These are phyloP conservation scores for Nicotiana paniculata DNA, from an alignment of 257 asterid species.

Conservation along the genomic window DNA sequence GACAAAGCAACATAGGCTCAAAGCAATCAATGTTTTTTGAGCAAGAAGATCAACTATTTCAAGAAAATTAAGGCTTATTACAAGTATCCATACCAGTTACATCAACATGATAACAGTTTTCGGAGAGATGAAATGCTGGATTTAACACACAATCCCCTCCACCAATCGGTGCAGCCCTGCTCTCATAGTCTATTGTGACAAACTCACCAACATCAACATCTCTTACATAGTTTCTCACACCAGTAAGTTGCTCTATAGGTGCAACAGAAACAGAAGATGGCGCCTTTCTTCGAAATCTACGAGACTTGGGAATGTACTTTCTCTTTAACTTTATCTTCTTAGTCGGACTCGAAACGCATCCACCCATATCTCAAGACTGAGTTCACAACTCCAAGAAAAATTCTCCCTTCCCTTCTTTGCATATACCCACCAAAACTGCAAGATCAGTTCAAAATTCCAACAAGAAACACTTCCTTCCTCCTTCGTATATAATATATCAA, in stretches of 20 bases:
- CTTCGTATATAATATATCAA: not conserved
- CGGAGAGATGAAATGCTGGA: conserved; percentile 16
- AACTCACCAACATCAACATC: conserved; percentile 27
- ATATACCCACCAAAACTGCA: conserved; percentile 51
- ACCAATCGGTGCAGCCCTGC: not conserved
- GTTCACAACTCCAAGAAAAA: conserved; percentile 17
- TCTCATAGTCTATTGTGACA: conserved; percentile 15
- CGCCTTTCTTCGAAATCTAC: conserved; percentile 48
- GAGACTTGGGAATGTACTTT: conserved; percentile 38
- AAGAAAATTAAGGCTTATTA: not conserved
- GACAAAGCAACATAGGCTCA: not conserved
- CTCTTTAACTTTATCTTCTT: conserved; percentile 50
- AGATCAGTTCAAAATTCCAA: conserved; percentile 19
- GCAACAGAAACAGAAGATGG: conserved; percentile 49
- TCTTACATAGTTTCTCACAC: conserved; percentile 15
- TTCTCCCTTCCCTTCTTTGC: conserved; percentile 5
- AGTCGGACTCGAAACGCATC: conserved; percentile 66
- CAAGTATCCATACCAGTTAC: conserved; percentile 24
- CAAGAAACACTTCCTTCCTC: not conserved
- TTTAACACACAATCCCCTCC: not conserved
- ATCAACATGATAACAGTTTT: conserved; percentile 22
- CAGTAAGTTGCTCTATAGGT: conserved; percentile 32
- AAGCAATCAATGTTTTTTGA: not conserved
- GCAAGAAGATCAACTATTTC: not conserved
- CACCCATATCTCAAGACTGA: conserved; percentile 51